Conservation (phyloP, 257 asterid genomes). For the Solanum tacnaense region DNA sequence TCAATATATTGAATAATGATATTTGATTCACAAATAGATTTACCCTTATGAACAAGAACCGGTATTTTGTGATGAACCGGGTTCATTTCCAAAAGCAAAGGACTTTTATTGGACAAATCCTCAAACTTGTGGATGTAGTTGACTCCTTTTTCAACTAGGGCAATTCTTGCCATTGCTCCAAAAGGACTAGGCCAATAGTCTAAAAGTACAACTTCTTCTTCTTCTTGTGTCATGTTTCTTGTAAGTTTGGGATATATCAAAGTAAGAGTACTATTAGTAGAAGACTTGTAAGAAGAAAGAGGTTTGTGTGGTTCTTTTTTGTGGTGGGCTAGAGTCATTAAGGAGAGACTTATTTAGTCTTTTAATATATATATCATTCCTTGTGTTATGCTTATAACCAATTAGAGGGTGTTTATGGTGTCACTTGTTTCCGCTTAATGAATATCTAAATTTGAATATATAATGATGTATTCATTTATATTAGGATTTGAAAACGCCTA, state of each 20-base stretch:
- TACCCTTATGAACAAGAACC: constrained; percentile 12
- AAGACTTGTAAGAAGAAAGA: not conserved
- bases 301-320: not conserved
- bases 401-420: too few relatives aligned
- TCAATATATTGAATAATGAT: constrained; percentile 13
- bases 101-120: not conserved
- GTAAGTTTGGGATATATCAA: not conserved
- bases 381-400: too few relatives aligned
- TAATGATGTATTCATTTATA: too few relatives aligned
- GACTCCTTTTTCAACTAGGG: constrained; percentile 3
- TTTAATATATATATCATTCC: too few relatives aligned
- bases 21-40: constrained; percentile 16
- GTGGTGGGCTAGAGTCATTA: not conserved
- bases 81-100: constrained; percentile 10
- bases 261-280: not conserved
- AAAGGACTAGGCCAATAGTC: not conserved
- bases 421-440: too few relatives aligned
- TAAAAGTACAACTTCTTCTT: constrained; percentile 5
- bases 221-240: not conserved
- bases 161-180: constrained; percentile 1
- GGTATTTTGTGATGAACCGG: constrained; percentile 9
- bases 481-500: too few relatives aligned
- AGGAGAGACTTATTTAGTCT: too few relatives aligned
- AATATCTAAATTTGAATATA: too few relatives aligned
- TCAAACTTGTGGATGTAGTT: not conserved